phyloP scores from a whole-genome alignment of 768 basidiomycete species.

The Leccinum barrowsii region DNA sequence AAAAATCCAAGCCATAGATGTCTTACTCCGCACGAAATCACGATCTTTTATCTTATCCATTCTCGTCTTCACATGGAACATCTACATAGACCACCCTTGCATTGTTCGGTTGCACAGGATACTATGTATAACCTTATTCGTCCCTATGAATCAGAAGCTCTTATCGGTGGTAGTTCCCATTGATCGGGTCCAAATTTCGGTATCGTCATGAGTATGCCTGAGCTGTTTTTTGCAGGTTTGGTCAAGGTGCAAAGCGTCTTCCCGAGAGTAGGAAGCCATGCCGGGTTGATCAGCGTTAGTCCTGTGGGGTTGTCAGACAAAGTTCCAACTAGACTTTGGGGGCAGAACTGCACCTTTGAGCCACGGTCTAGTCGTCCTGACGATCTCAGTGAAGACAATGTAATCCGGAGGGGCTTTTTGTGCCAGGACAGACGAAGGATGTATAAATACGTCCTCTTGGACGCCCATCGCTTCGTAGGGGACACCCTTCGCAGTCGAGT shows the following conservation, averaged over 20 bases:
- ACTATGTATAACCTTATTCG: constrained; percentile 22
- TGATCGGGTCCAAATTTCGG: constrained; percentile 83
- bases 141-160: constrained; percentile 14
- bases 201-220: constrained; percentile 67
- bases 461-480: constrained; percentile 81
- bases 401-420: constrained; percentile 77
- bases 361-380: constrained; percentile 71
- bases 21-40: not conserved
- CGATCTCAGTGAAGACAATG: constrained; percentile 77
- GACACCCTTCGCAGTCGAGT: constrained; percentile 72
- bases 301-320: constrained; percentile 39
- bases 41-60: constrained; percentile 1
- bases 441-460: constrained; percentile 85
- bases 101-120: constrained; percentile 9
- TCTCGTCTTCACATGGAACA: not conserved
- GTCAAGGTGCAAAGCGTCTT: constrained; percentile 85
- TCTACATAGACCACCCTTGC: constrained; percentile 8
- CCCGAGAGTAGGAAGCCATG: constrained; percentile 83
- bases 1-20: constrained; percentile 38
- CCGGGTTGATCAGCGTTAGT: constrained; percentile 79
- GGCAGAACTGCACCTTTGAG: constrained; percentile 60
- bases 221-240: constrained; percentile 70
- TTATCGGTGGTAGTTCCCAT: constrained; percentile 79
- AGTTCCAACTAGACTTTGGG: not conserved
- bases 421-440: constrained; percentile 81